phyloP scores from a whole-genome alignment of 2,329 filamentous ascomycete species.

The Cladophialophora psammophila region DNA sequence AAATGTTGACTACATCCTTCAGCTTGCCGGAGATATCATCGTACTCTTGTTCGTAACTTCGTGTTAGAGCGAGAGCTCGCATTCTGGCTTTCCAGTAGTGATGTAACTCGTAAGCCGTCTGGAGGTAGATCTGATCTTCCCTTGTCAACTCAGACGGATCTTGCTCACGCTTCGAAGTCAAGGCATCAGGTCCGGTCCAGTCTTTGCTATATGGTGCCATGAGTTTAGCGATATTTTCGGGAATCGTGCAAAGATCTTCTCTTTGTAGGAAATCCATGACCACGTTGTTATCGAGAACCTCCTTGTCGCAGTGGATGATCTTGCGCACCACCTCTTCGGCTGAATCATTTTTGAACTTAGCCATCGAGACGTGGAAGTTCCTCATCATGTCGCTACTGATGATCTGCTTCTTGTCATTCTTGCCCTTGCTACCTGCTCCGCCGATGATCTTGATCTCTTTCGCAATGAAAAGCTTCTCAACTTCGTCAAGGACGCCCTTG shows the following conservation, averaged over 20 bases:
- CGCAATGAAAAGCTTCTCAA: constrained; percentile 95
- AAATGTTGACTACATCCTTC: constrained; percentile 82
- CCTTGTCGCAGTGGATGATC: constrained; percentile 93
- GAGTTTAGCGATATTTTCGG: constrained; percentile 86
- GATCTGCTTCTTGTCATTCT: constrained; percentile 96
- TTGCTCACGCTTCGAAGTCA: constrained; percentile 78
- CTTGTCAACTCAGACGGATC: constrained; percentile 88
- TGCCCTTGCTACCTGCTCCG: constrained; percentile 70
- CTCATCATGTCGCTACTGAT: constrained; percentile 90
- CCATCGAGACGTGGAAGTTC: constrained; percentile 88
- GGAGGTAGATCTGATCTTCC: constrained; percentile 94
- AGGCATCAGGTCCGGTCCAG: constrained; percentile 88
- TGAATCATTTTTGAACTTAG: constrained; percentile 86
- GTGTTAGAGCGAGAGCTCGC: constrained; percentile 84
- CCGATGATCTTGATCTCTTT: constrained; percentile 94
- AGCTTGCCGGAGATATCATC: constrained; percentile 89
- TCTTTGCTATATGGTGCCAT: constrained; percentile 97
- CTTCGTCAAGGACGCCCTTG: constrained; percentile 95
- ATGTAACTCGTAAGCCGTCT: constrained; percentile 90
- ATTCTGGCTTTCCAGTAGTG: constrained; percentile 99
- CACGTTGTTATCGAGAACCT: constrained; percentile 85
- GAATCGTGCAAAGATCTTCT: constrained; percentile 89
- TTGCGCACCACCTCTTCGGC: constrained; percentile 87
- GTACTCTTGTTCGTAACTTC: constrained; percentile 85
- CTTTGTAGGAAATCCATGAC: constrained; percentile 97